Percentiles rank a stretch among this genome's conserved stretches.
phyloP scores from a whole-genome alignment of 139 green algal species.

The Chlorella sp. region DNA sequence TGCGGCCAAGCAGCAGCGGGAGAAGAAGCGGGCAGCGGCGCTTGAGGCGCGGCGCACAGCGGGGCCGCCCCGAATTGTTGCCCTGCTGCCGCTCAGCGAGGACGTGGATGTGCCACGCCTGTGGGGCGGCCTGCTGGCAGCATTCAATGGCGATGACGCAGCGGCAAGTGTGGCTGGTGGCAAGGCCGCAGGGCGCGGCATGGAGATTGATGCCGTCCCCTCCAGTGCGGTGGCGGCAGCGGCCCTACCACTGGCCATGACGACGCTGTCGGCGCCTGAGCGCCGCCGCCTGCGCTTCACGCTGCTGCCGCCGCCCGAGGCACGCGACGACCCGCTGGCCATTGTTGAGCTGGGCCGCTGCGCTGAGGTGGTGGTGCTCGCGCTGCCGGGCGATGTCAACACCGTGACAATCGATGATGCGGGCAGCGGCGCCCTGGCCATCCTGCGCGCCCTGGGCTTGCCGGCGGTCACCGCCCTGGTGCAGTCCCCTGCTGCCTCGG shows the following conservation, averaged over 20 bases:
- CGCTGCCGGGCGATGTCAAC: slow-evolving; percentile 57
- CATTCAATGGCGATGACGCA: slow-evolving; percentile 25
- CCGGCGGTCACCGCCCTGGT: slow-evolving; percentile 69
- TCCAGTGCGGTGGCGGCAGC: neutral
- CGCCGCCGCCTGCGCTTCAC: slow-evolving; percentile 61
- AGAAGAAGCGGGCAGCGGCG: slow-evolving; percentile 71
- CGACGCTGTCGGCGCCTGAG: slow-evolving; percentile 55
- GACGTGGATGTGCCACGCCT: slow-evolving; percentile 56
- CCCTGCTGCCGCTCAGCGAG: slow-evolving; percentile 75
- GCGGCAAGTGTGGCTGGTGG: neutral
- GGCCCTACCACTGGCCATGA: neutral
- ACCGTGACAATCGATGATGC: slow-evolving; percentile 53
- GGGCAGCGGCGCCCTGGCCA: slow-evolving; percentile 62
- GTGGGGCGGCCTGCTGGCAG: slow-evolving; percentile 54
- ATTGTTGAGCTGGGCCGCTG: slow-evolving; percentile 67
- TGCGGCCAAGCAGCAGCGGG: slow-evolving; percentile 69
- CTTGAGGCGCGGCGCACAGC: slow-evolving; percentile 59
- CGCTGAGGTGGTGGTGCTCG: slow-evolving; percentile 74
- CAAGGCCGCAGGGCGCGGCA: slow-evolving; percentile 1
- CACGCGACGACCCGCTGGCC: slow-evolving; percentile 66
- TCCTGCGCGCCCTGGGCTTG: slow-evolving; percentile 82
- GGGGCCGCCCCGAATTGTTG: slow-evolving; percentile 69
- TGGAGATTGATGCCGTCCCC: slow-evolving; percentile 26
- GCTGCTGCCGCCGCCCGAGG: slow-evolving; percentile 71
- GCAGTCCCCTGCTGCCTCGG: slow-evolving; percentile 12